Evolutionary conservation across 768 basidiomycete genomes (phyloP).

Genomic region (Pholiota microspora): DNA sequence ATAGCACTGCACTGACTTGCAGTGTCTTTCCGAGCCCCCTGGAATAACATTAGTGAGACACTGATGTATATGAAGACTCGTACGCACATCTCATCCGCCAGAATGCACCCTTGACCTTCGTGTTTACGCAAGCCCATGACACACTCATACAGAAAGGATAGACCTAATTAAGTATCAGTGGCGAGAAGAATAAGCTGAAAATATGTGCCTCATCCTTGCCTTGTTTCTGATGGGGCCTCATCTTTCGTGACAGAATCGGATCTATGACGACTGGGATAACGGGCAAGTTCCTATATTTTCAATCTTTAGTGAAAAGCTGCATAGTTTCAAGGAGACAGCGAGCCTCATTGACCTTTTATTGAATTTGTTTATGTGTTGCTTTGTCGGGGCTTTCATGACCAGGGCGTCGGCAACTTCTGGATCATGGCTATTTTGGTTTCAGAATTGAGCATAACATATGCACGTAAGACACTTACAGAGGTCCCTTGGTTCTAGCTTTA

Average conservation of each 20-base stretch:
- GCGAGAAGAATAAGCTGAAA: neutral
- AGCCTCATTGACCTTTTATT: slow-evolving; percentile 61
- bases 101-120: slow-evolving; percentile 90
- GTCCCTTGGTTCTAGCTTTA: slow-evolving; percentile 37
- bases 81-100: slow-evolving; percentile 95
- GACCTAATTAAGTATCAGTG: slow-evolving; percentile 38
- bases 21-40: slow-evolving; percentile 98
- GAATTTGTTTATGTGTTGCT: slow-evolving; percentile 60
- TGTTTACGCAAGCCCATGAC: slow-evolving; percentile 93
- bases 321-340: neutral
- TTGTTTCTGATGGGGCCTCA: slow-evolving; percentile 90
- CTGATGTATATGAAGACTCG: slow-evolving; percentile 6
- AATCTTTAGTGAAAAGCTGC: slow-evolving; percentile 1
- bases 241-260: slow-evolving; percentile 69
- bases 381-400: slow-evolving; percentile 79
- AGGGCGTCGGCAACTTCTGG: slow-evolving; percentile 75
- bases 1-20: slow-evolving; percentile 47
- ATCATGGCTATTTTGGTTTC: slow-evolving; percentile 57
- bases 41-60: slow-evolving; percentile 4
- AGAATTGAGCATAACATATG: no score
- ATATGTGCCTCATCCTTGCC: slow-evolving; percentile 37
- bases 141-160: slow-evolving; percentile 91
- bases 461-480: slow-evolving; percentile 42
- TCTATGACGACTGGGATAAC: slow-evolving; percentile 87
- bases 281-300: slow-evolving; percentile 47